Conservation (phyloP, 1,284 basidiomycete species). For the Naganishia sp. region DNA sequence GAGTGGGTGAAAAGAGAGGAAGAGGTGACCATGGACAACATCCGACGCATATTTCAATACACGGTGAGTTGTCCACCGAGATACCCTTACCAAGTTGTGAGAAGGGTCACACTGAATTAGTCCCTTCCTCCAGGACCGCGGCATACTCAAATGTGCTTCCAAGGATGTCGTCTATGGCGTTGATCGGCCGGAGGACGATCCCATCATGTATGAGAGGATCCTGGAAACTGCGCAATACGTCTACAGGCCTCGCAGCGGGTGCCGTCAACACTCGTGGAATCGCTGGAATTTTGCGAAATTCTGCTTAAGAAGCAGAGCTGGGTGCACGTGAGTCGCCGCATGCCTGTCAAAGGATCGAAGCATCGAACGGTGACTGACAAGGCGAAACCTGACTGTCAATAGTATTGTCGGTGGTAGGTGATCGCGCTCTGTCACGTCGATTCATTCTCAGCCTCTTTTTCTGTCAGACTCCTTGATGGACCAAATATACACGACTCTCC, state of each 20-base stretch:
- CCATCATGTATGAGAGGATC: constrained; percentile 1
- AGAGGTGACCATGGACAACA: constrained; percentile 4
- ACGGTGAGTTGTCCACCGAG: constrained; percentile 14
- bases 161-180: neutral
- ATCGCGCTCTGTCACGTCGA: neutral
- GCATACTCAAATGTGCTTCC: constrained; percentile 20
- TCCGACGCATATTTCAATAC: constrained; percentile 6
- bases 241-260: constrained; percentile 13
- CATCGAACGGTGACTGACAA: neutral
- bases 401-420: constrained; percentile 13
- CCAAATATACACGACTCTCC: constrained; percentile 7
- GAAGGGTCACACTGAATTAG: too few species aligned
- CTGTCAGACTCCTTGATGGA: constrained; percentile 15
- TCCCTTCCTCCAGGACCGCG: constrained; percentile 1
- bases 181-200: constrained; percentile 4
- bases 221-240: constrained; percentile 26
- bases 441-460: neutral
- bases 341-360: too few species aligned
- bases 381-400: neutral
- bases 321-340: constrained; percentile 27
- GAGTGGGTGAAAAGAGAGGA: constrained; percentile 10
- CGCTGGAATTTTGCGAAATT: constrained; percentile 20
- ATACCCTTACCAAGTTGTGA: too few species aligned
- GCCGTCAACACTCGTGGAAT: constrained; percentile 11
- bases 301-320: constrained; percentile 24